Percentiles rank a stretch among this genome's conserved stretches.
Conservation (phyloP, 2,329 filamentous ascomycete species). For the Fonsecaea pedrosoi region DNA sequence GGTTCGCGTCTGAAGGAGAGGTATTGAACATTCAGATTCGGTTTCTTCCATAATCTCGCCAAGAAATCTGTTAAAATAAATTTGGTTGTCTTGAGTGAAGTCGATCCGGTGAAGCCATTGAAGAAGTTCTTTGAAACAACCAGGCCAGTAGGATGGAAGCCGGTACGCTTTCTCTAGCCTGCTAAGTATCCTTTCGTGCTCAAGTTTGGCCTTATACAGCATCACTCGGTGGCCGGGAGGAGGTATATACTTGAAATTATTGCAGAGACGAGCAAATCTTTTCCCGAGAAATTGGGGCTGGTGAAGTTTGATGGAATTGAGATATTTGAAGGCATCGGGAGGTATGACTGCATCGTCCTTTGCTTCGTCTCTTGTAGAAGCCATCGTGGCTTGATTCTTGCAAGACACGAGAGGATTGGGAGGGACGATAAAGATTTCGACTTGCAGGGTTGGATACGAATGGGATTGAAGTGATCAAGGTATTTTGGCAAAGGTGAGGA, state of each 20-base stretch:
- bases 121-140: slow-evolving; percentile 16
- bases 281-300: slow-evolving; percentile 9
- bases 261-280: background rate
- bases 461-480: slow-evolving; percentile 18
- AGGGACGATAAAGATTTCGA: slow-evolving; percentile 13
- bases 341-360: slow-evolving; percentile 11
- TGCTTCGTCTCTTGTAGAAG: slow-evolving; percentile 10
- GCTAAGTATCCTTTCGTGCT: slow-evolving; percentile 9
- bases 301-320: slow-evolving; percentile 17
- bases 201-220: slow-evolving; percentile 7
- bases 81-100: slow-evolving; percentile 17
- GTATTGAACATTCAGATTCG: background rate
- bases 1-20: background rate
- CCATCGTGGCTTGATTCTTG: slow-evolving; percentile 17
- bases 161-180: slow-evolving; percentile 1
- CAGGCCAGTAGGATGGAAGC: background rate
- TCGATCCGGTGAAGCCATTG: slow-evolving; percentile 21
- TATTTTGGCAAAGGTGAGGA: slow-evolving; percentile 14
- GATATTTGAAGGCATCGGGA: slow-evolving; percentile 20
- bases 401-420: slow-evolving; percentile 19
- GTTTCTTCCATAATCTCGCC: background rate
- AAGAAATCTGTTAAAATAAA: background rate
- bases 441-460: slow-evolving; percentile 12
- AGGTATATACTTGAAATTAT: slow-evolving; percentile 9
- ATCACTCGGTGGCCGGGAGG: slow-evolving; percentile 14